Evolutionary conservation across 768 basidiomycete species (phyloP).

Genomic region (Termitomyces sp.): DNA sequence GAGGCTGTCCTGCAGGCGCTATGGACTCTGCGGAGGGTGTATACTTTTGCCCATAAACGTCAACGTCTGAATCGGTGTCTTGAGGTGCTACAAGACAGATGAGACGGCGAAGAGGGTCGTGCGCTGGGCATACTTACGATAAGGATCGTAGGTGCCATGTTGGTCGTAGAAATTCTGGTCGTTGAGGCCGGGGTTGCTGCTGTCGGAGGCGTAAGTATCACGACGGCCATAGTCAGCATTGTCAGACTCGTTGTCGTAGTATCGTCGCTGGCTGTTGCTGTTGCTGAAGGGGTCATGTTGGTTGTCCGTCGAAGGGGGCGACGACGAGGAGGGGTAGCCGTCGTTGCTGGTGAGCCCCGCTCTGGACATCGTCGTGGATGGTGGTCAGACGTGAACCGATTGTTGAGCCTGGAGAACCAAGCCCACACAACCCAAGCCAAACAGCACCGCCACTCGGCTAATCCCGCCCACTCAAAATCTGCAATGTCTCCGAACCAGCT

Average conservation of each 20-base stretch:
- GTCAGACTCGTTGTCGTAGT: constrained; percentile 77
- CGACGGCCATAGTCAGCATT: constrained; percentile 57
- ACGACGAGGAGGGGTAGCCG: constrained; percentile 58
- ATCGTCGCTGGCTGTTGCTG: constrained; percentile 39
- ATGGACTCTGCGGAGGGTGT: constrained; percentile 75
- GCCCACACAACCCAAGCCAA: constrained; percentile 7
- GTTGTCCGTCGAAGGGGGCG: constrained; percentile 49
- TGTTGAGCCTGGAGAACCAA: constrained; percentile 14
- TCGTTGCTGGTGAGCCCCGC: constrained; percentile 53
- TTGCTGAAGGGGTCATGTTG: constrained; percentile 62
- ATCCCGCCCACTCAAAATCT: neutral
- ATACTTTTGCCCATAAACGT: constrained; percentile 64
- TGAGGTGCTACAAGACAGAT: constrained; percentile 48
- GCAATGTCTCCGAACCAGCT: neutral
- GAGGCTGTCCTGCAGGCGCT: constrained; percentile 40
- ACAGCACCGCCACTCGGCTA: constrained; percentile 14
- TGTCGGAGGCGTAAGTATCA: constrained; percentile 67
- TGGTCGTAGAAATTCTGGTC: constrained; percentile 66
- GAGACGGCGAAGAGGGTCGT: constrained; percentile 6
- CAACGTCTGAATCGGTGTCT: constrained; percentile 83
- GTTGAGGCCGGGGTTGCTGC: constrained; percentile 55
- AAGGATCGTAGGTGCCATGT: constrained; percentile 54
- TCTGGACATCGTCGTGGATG: constrained; percentile 45
- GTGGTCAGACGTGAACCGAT: constrained; percentile 16
- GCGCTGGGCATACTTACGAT: constrained; percentile 35